Base-by-base conservation (phyloP, 1,284 basidiomycete genomes). In the Vanrija humicola region DNA sequence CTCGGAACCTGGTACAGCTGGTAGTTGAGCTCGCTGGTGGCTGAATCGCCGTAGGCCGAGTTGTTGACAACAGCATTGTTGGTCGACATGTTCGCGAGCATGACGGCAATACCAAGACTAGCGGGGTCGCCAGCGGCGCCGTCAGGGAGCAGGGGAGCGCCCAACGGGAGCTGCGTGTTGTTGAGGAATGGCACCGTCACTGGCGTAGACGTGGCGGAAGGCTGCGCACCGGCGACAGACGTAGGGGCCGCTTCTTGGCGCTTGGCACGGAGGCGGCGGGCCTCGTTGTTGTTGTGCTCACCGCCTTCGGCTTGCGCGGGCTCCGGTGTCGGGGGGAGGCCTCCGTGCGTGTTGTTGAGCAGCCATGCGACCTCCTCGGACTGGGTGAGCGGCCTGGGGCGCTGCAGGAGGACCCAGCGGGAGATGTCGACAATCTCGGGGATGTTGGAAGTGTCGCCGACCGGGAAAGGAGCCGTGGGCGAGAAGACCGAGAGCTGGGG, bases 61-160 rank as follows among this genome's bases (percentile, higher is more conserved):
- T 76, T 79, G 43, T 72, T 68, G 39, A 73, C 64, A 29, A 60
- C 49, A 23, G 58, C 61, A 51, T 66, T 62, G 42, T 50, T 49
- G 16, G 64, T 64, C 38, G 65, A 64, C 15, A 55, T 63, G 46
- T 75, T 70, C 1, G 89, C 88, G 5, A 95, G 73, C 45, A 93
- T 76, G 21, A 91, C 84, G 0, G 86, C 81, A n/a, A 88, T 80
- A 0, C 90, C 91, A 46, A 92, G 82, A 58, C 85, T 86, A 0
- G 89, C 84, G 0, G 92, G 91, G 75, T 96, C 92, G 3, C 82
- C 87, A 0, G 86, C 86, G 0, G 88, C 85, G 16, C 83, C 85
- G 61, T 80, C 80, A 6, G 61, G 49, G 15, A 80, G 59, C 43
- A 81, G 56, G 1, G 55, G 57, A 19, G 43, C 39, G 25, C 59